These are phyloP conservation scores for Thuidium tamariscinum DNA, from an alignment of 225 moss, liverwort and hornwort species.

Conservation along the genomic window DNA sequence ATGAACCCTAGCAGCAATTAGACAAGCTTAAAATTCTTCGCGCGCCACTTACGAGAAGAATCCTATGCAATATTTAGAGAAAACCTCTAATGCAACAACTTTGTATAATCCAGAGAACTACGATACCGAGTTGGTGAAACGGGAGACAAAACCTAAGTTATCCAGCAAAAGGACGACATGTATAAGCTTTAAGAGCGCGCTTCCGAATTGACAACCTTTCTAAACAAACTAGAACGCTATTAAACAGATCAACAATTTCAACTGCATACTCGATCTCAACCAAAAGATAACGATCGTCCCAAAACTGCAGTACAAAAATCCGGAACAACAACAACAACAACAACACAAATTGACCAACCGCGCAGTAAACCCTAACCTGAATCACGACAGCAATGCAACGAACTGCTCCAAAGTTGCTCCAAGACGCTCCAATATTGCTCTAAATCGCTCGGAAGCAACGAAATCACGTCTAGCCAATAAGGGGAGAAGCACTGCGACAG, in stretches of 20 bases:
- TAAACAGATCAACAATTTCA: not conserved
- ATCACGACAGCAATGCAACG: not conserved
- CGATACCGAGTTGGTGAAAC: not conserved
- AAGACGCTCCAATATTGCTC: not conserved
- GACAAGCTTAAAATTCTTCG: not conserved
- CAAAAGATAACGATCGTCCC: not conserved
- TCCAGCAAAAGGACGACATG: not conserved
- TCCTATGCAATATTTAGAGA: not conserved
- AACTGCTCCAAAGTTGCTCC: not conserved
- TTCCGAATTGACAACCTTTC: not conserved
- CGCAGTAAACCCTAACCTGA: not conserved
- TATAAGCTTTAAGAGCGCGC: not conserved
- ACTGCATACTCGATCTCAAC: not conserved
- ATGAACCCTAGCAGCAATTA: not conserved
- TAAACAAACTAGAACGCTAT: not conserved
- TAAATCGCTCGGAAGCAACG: not conserved
- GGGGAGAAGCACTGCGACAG: not conserved
- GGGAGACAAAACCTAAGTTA: not conserved
- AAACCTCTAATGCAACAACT: not conserved
- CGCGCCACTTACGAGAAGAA: not conserved
- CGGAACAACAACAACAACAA: no score
- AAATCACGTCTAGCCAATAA: no score
- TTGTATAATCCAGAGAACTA: not conserved
- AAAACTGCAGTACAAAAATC: not conserved
- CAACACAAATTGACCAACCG: not conserved